Conservation (phyloP, 2,329 filamentous ascomycete genomes). For the Aureobasidium zeae region DNA sequence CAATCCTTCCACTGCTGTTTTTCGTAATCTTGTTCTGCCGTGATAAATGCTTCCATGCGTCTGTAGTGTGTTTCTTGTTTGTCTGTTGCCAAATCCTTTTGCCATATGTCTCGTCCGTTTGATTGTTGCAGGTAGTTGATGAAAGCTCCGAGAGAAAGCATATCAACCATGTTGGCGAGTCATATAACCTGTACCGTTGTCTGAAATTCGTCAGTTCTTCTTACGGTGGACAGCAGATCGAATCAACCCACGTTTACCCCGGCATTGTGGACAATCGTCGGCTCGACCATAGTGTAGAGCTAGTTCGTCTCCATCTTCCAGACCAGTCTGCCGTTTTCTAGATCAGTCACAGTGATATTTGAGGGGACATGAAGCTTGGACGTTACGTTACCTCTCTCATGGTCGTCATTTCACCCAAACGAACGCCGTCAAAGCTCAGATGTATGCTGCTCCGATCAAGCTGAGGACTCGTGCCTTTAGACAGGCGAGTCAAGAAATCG, state of each 20-base stretch:
- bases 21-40: no score
- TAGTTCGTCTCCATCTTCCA: constrained; percentile 10
- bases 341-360: background rate
- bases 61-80: no score
- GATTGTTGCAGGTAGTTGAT: no score
- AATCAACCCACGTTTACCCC: constrained; percentile 1
- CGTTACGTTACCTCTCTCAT: constrained; percentile 11
- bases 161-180: constrained; percentile 10
- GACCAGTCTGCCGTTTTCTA: background rate
- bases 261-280: background rate
- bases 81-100: no score
- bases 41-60: no score
- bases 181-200: constrained; percentile 13
- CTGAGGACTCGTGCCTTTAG: background rate
- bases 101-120: no score
- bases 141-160: no score
- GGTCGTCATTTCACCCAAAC: constrained; percentile 6
- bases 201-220: background rate
- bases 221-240: background rate
- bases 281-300: constrained; percentile 4
- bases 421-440: constrained; percentile 14
- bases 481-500: constrained; percentile 4
- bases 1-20: no score
- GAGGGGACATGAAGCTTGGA: background rate
- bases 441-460: constrained; percentile 5